These are phyloP conservation scores for Grosmannia huntii DNA, from an alignment of 2,329 filamentous ascomycete species.

Conservation along the genomic window DNA sequence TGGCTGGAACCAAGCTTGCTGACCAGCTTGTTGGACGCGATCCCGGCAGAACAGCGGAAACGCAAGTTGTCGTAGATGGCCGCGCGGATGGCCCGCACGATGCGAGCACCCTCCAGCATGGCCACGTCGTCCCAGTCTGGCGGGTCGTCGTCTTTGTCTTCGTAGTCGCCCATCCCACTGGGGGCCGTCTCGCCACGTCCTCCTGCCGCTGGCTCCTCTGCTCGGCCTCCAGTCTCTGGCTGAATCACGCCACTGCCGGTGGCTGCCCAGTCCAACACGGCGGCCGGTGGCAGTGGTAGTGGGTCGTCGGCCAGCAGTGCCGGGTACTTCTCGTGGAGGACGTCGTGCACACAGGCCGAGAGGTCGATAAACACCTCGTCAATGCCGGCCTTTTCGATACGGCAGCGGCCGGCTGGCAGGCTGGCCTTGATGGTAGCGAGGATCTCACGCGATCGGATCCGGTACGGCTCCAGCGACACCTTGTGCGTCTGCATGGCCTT, in stretches of 20 bases:
- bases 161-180: background rate
- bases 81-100: constrained; percentile 63
- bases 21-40: constrained; percentile 84
- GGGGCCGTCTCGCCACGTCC: background rate
- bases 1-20: constrained; percentile 85
- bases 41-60: constrained; percentile 85
- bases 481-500: constrained; percentile 78
- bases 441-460: constrained; percentile 73
- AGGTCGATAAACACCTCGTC: constrained; percentile 95
- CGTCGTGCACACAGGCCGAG: constrained; percentile 66
- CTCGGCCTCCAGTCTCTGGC: background rate
- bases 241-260: constrained; percentile 10
- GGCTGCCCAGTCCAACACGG: constrained; percentile 8
- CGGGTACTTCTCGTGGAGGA: constrained; percentile 60
- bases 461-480: constrained; percentile 86
- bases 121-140: constrained; percentile 95
- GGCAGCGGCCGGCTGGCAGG: constrained; percentile 43
- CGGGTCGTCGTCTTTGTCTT: constrained; percentile 50
- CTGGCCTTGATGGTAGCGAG: constrained; percentile 63
- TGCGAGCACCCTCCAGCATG: constrained; percentile 77
- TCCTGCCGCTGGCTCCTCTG: background rate
- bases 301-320: constrained; percentile 50
- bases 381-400: constrained; percentile 83
- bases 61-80: constrained; percentile 56
- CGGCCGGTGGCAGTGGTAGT: constrained; percentile 51